These are phyloP conservation scores for Botryosphaeria agaves DNA, from an alignment of 2,329 filamentous ascomycete genomes.

Conservation along the genomic window DNA sequence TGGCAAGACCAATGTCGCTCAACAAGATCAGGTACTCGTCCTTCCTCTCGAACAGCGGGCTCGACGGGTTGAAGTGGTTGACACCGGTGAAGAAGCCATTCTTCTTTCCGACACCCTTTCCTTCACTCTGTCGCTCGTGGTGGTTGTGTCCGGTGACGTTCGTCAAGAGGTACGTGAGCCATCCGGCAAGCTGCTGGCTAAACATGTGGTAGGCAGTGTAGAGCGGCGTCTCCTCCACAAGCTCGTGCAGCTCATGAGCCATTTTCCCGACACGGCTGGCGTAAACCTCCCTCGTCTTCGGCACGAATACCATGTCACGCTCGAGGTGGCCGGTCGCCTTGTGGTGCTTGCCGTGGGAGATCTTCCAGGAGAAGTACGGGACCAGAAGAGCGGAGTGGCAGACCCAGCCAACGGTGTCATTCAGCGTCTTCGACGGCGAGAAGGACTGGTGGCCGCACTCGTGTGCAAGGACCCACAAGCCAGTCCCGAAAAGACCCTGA, in stretches of 20 bases:
- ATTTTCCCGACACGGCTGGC: constrained; percentile 57
- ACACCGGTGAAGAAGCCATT: constrained; percentile 70
- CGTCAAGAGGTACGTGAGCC: constrained; percentile 77
- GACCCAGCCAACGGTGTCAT: constrained; percentile 85
- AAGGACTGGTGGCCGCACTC: constrained; percentile 97
- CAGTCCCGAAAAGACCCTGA: constrained; percentile 86
- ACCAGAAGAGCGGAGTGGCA: constrained; percentile 79
- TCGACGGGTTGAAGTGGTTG: constrained; percentile 85
- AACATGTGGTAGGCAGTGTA: constrained; percentile 59
- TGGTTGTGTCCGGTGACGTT: constrained; percentile 95
- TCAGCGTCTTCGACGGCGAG: constrained; percentile 77
- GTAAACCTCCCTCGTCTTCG: constrained; percentile 71
- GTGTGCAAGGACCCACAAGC: constrained; percentile 90
- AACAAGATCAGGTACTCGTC: constrained; percentile 75
- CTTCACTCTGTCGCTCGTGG: constrained; percentile 81
- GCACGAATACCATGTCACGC: constrained; percentile 98
- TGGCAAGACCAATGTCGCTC: constrained; percentile 60
- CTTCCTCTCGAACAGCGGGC: constrained; percentile 80
- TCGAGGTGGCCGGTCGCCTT: constrained; percentile 96
- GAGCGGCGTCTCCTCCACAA: constrained; percentile 89
- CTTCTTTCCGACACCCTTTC: constrained; percentile 78
- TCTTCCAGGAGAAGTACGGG: constrained; percentile 98
- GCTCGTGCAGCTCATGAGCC: constrained; percentile 67
- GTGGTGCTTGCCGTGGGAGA: constrained; percentile 98
- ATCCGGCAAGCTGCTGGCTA: constrained; percentile 76